Evolutionary conservation across 305 asterid genomes (phyloP), one percentile per base, ranked within the genome.

Genomic region (Fraxinus baroniana): DNA sequence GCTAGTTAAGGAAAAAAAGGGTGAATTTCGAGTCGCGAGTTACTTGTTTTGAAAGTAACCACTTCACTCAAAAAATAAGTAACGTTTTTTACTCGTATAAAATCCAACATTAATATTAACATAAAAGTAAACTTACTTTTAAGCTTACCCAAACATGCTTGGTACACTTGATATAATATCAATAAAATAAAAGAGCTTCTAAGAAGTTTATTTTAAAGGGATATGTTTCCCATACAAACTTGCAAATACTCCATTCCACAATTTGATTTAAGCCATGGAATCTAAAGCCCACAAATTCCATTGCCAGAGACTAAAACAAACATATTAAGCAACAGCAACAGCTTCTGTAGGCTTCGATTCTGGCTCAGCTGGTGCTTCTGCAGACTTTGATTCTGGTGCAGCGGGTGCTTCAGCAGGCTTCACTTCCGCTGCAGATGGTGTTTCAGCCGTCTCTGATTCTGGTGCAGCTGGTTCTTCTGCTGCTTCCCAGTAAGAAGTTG

Each of bases 401-500:
- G 5, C 72, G 3, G 73, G 33, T 2, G 73, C 73, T 64, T 64
- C 33, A 1, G 73, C 33, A 8, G 71, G 71, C 28, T 55, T 55
- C 3, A 24, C 24, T 55, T 55, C 66, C 7, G 26, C 26, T n/a
- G 26, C 66, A n/a, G 32, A n/a, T 24, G 20, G 72, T 24, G 72
- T 72, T 6, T 64, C 79, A 2, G 39, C 7, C 28, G 87, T 72
- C 52, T 81, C 17, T 17, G 84, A 52, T 78, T 87, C 89, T 4
- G 86, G 60, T 75, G 79, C 84, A n/a, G 87, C 82, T 4, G 85
- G 72, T 55, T 78, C 85, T 76, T 28, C 79, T n/a, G n/a, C 39
- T 7, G 36, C 79, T 79, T 90, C 92, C 92, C 92, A 90, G 79
- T 85, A 90, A 20, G 89, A 35, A 70, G 92, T 88, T 74, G 80